Evolutionary conservation across 208 protist genomes (phyloP).

Genomic region (Leishmania mexicana): DNA sequence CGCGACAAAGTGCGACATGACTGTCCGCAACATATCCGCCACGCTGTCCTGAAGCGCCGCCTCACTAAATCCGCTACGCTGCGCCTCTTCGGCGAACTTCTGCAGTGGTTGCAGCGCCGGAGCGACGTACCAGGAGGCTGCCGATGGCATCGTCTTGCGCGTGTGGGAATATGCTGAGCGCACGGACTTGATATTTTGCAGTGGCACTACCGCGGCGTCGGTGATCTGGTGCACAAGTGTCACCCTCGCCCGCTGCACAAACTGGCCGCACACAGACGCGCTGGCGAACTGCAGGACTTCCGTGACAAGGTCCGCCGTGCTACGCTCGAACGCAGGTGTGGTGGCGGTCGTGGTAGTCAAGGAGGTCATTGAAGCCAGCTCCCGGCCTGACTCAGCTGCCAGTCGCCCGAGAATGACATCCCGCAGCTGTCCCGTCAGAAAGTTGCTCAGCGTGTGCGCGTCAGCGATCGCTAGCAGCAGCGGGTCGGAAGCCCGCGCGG

Average conservation of each 20-base stretch:
- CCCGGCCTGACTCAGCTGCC: background rate
- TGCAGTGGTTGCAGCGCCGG: constrained; percentile 59
- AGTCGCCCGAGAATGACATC: constrained; percentile 17
- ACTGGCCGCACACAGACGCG: constrained; percentile 29
- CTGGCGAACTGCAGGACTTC: constrained; percentile 27
- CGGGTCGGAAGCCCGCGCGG: background rate
- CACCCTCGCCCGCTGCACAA: constrained; percentile 21
- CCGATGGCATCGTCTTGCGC: constrained; percentile 62
- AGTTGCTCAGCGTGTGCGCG: constrained; percentile 18
- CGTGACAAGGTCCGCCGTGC: constrained; percentile 16
- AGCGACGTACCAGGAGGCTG: constrained; percentile 75
- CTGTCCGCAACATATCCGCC: constrained; percentile 21
- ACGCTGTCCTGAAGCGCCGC: constrained; percentile 26
- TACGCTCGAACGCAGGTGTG: constrained; percentile 11
- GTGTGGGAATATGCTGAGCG: constrained; percentile 77
- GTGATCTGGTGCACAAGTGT: constrained; percentile 39
- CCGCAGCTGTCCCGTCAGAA: constrained; percentile 18
- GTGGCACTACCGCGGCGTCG: constrained; percentile 35
- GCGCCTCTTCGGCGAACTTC: constrained; percentile 33
- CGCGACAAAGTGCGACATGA: constrained; percentile 46
- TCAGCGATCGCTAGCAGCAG: constrained; percentile 29
- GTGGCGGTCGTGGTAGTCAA: background rate
- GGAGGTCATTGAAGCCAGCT: background rate
- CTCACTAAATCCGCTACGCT: constrained; percentile 19
- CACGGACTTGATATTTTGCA: constrained; percentile 81